These are phyloP conservation scores for Syncephalastrum racemosum DNA, from an alignment of 371 early-diverging fungal genomes.

Conservation along the genomic window DNA sequence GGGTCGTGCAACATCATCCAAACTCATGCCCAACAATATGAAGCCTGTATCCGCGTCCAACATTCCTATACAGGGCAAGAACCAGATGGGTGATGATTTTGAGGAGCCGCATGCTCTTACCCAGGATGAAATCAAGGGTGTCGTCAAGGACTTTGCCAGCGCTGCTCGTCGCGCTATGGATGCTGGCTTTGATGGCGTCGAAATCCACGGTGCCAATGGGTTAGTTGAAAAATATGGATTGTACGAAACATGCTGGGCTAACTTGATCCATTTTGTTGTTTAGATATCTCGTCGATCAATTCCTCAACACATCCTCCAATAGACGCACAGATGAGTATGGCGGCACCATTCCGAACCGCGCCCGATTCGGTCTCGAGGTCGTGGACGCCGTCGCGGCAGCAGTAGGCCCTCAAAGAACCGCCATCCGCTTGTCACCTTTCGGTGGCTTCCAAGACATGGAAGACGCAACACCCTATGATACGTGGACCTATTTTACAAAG, in stretches of 20 bases:
- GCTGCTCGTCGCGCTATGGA: conserved; percentile 15
- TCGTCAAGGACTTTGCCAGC: conserved; percentile 50
- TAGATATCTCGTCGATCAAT: conserved; percentile 60
- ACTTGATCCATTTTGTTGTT: conserved; percentile 9
- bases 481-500: conserved; percentile 27
- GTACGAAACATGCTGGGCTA: conserved; percentile 69
- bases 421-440: conserved; percentile 26
- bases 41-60: too few relatives aligned
- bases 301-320: conserved; percentile 40
- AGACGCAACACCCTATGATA: conserved; percentile 34
- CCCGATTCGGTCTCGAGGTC: conserved; percentile 50
- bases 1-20: conserved; percentile 4
- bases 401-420: conserved; percentile 14
- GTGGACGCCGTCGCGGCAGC: conserved; percentile 29
- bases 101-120: conserved; percentile 23
- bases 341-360: conserved; percentile 52
- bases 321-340: conserved; percentile 62
- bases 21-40: too few relatives aligned
- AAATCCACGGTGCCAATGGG: conserved; percentile 37
- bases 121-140: conserved; percentile 34
- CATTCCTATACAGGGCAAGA: too few relatives aligned
- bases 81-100: neutral
- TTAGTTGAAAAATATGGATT: conserved; percentile 53
- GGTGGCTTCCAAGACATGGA: conserved; percentile 24
- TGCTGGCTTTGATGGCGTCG: conserved; percentile 22